Base-by-base conservation (phyloP, 2,329 filamentous ascomycete species). In the Neofusicoccum ribis region DNA sequence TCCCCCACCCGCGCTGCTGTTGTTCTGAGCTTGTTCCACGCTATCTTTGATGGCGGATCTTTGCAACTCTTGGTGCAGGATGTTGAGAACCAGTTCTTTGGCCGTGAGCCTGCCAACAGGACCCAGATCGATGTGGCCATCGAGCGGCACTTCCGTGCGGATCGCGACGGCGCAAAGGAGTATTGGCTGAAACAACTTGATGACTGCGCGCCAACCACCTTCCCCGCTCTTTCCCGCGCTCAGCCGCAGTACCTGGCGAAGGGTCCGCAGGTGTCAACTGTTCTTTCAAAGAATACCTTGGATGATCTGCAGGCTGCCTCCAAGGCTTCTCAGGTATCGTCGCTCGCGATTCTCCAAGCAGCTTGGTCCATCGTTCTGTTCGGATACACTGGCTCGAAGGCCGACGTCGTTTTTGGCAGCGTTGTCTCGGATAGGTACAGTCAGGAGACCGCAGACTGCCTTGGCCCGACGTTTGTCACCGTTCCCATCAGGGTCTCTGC, bases 11-110 rank as follows among this genome's bases (percentile, higher is more conserved):
- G 75, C 37, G 68, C 67, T 3, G 37, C 69, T 12, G 60, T 83
- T 5, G 69, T 80, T 6, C 72, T 86, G 39, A 78, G 78, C 12
- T 84, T 85, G 69, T 91, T 95, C 70, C 92, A 96, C 76, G 90
- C 91, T 2, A 79, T 96, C 0, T 94, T 96, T 69, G 92, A 96
- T 75, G 92, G 89, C 0, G 86, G 90, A 39, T 91, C 91, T 0
- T 88, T 95, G 72, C 79, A 83, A 0, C 80, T 83, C 8, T 79
- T 96, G 0, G 82, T 92, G 23, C 77, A 85, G 0, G 92, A 95
- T 70, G 79, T 93, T 1, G 87, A 93, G 70, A 74, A 78, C 3
- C 69, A 86, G 5, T 85, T 87, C 27, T 69, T 75, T 0, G 82
- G 81, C 0, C 62, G 77, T 0, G 6, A 68, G 0, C 76, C 92